Evolutionary conservation across 1,284 basidiomycete species (phyloP).

Genomic region (Omphalotus olearius): DNA sequence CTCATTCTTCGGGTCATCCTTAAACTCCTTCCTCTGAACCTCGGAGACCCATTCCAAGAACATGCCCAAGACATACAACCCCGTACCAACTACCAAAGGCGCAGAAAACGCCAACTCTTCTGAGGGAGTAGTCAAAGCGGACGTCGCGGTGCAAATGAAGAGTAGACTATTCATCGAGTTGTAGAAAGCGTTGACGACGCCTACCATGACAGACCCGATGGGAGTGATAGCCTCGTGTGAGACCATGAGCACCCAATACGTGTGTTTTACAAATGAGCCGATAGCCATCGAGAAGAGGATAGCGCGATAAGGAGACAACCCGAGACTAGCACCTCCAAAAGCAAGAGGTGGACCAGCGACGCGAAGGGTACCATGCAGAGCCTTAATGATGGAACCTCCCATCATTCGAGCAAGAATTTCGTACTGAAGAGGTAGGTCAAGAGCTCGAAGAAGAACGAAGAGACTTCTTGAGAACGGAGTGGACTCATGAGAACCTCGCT

Average conservation of each 20-base stretch:
- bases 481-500: not conserved
- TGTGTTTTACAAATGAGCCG: constrained; percentile 7
- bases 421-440: constrained; percentile 10
- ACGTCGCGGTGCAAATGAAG: constrained; percentile 5
- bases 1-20: constrained; percentile 19
- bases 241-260: not conserved
- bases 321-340: constrained; percentile 1
- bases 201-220: not conserved
- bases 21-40: constrained; percentile 19
- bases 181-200: not conserved
- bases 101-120: not conserved
- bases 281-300: constrained; percentile 9
- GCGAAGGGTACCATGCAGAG: not conserved
- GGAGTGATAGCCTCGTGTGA: not conserved
- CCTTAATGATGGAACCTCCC: constrained; percentile 1
- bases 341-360: not conserved
- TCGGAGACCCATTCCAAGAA: constrained; percentile 18
- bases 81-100: constrained; percentile 4
- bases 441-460: constrained; percentile 5
- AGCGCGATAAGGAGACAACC: constrained; percentile 7
- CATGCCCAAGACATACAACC: constrained; percentile 17
- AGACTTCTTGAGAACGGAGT: not conserved
- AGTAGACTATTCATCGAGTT: constrained; percentile 6
- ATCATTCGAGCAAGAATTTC: constrained; percentile 5
- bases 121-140: not conserved